These are phyloP conservation scores for Lachancea cidri DNA, from an alignment of 805 yeast species.

Conservation along the genomic window DNA sequence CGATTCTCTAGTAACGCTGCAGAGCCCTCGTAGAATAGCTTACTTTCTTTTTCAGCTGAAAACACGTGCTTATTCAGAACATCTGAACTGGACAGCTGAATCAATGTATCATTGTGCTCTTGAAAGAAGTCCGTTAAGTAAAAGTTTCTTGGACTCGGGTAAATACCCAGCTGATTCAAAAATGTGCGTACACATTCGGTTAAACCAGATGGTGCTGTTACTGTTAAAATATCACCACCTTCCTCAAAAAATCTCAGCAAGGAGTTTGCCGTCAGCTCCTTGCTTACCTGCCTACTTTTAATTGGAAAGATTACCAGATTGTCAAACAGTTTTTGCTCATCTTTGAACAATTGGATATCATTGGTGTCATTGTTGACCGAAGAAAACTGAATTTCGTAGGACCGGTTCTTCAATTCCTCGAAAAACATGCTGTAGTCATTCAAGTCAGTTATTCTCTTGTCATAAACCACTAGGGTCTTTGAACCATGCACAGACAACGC, in stretches of 20 bases:
- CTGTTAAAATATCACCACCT: conserved; percentile 72
- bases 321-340: conserved; percentile 45
- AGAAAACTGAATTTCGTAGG: conserved; percentile 29
- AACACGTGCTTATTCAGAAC: conserved; percentile 15
- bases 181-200: conserved; percentile 63
- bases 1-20: conserved; percentile 69
- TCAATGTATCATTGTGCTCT: conserved; percentile 10
- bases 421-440: conserved; percentile 27
- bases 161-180: conserved; percentile 75
- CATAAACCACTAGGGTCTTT: conserved; percentile 32
- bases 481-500: conserved; percentile 22
- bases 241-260: conserved; percentile 54
- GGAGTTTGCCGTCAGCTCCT: conserved; percentile 39
- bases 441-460: conserved; percentile 25
- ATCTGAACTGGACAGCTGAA: conserved; percentile 15
- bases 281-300: conserved; percentile 41
- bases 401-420: conserved; percentile 29
- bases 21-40: conserved; percentile 44
- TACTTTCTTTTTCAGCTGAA: conserved; percentile 6
- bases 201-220: conserved; percentile 47
- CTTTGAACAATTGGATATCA: conserved; percentile 25
- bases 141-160: conserved; percentile 73
- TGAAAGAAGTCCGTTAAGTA: conserved; percentile 61
- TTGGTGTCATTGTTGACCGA: conserved; percentile 23
- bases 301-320: conserved; percentile 58